Evolutionary conservation across 148 eudicot genomes (phyloP), one percentile per base, ranked within the genome.

Genomic region (Nepenthes mirabilis): DNA sequence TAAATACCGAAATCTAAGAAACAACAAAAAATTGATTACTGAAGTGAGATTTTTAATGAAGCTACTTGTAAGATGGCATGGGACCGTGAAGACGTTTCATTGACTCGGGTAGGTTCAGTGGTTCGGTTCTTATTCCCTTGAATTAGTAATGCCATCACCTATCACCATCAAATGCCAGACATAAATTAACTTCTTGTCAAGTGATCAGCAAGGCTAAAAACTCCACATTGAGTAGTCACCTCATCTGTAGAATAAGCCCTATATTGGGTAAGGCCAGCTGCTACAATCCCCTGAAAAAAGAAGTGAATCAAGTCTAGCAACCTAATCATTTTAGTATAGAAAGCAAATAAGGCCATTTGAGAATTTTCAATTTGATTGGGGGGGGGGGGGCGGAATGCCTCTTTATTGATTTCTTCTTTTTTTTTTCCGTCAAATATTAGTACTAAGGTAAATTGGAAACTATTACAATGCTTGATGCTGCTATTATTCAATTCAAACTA

Each of bases 171-270:
- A 51, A 51, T 5, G 5, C 54, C 13, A 51, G 14, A 9, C 13
- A 14, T 13, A 12, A 5, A 51, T 35, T 37, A 8, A 37, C 34
- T 34, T 37, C 60, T 57, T 57, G 60, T 43, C 37, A 1, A 57
- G 47, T 57, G 47, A 58, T 14, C 12, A 36, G 9, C 37, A 34
- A 43, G 35, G 63, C 43, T 54, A 9, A 13, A 11, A 8, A 1
- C n/a, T 9, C 5, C 32, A 14, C 36, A 9, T 35, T 33, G 54
- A 56, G 43, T 48, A 59, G 56, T 49, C 69, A 90, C 97, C 76
- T 90, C 97, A 75, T 90, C 90, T 13, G 94, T 86, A 37, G 97
- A 81, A 76, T 86, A 86, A 71, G 94, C 97, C 78, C 88, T 76
- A 54, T 82, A 90, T 48, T 83, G 94, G 67, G 94, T 80, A 64